These are phyloP conservation scores for Paramecium pentaurelia DNA, from an alignment of 73 alveolate species.

Conservation along the genomic window DNA sequence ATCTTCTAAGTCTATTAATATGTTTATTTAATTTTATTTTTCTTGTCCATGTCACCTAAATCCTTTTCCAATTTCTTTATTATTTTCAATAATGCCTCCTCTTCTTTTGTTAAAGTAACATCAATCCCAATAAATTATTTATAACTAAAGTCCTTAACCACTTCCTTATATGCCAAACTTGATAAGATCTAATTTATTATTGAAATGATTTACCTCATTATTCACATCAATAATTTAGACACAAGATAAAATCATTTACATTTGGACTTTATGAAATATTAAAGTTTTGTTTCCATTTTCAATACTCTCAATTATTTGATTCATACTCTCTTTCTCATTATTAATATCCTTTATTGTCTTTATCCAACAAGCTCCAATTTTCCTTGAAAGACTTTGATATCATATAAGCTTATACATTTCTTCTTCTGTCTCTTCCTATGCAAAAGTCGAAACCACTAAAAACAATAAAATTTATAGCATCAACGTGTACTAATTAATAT, in stretches of 20 bases:
- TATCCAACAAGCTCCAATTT: slow-evolving; percentile 27
- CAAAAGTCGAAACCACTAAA: not conserved
- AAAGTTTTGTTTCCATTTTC: not conserved
- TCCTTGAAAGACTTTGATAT: not conserved
- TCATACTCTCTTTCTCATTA: not conserved
- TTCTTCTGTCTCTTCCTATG: not conserved
- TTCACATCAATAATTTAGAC: not conserved
- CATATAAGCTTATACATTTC: not conserved
- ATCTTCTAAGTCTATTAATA: not conserved
- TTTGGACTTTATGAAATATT: not conserved
- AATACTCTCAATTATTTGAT: not conserved
- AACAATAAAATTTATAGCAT: not conserved
- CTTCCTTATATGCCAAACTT: not conserved
- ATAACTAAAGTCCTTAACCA: not conserved
- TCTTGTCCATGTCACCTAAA: not conserved
- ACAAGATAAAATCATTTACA: slow-evolving; percentile 13
- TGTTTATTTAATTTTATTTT: not conserved
- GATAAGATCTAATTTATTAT: not conserved
- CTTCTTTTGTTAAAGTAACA: not conserved
- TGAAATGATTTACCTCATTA: not conserved
- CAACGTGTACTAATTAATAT: not conserved
- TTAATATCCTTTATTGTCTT: slow-evolving; percentile 10
- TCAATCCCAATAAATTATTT: not conserved
- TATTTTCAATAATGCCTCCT: not conserved
- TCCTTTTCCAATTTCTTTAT: not conserved